A percentile compares a stretch with the other conserved stretches of the same genome.
These are phyloP conservation scores for Posidonia oceanica DNA, from an alignment of 116 monocot genomes.

Conservation along the genomic window DNA sequence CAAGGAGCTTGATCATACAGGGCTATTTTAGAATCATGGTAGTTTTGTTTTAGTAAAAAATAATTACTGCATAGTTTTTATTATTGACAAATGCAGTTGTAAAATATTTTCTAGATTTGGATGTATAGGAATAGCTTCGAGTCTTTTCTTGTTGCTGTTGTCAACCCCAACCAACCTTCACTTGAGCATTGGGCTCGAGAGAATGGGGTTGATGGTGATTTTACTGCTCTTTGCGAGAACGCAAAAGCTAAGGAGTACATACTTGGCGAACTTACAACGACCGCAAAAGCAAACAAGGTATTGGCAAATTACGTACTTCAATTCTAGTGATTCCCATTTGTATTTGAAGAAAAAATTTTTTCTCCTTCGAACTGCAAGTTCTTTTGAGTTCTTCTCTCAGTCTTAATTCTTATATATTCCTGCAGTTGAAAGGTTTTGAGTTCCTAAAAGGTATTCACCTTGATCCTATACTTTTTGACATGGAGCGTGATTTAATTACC, in stretches of 20 bases:
- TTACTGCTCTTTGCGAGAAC: conserved; percentile 50
- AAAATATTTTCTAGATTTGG: conserved; percentile 60
- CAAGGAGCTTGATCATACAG: background rate
- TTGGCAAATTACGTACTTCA: background rate
- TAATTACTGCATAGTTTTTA: background rate
- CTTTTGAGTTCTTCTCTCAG: background rate
- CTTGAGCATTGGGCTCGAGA: conserved; percentile 68
- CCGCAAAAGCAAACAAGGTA: conserved; percentile 62
- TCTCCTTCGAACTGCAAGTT: background rate
- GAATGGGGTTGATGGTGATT: conserved; percentile 58
- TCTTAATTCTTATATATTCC: background rate
- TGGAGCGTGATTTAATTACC: conserved; percentile 89
- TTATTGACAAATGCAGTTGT: background rate
- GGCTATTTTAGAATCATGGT: background rate
- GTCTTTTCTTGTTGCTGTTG: conserved; percentile 72
- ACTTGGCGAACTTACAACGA: conserved; percentile 57
- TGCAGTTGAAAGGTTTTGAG: conserved; percentile 90
- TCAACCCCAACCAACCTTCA: conserved; percentile 69
- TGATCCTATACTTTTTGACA: conserved; percentile 79
- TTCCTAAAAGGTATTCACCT: conserved; percentile 79
- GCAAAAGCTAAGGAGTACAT: conserved; percentile 65
- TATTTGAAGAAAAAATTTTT: background rate
- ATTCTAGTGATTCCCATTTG: background rate
- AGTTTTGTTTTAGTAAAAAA: background rate
- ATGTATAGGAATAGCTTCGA: conserved; percentile 93